Percentiles rank a stretch among this genome's conserved stretches.
phyloP scores from a whole-genome alignment of 2,329 filamentous ascomycete species.

The Epicoccum nigrum region DNA sequence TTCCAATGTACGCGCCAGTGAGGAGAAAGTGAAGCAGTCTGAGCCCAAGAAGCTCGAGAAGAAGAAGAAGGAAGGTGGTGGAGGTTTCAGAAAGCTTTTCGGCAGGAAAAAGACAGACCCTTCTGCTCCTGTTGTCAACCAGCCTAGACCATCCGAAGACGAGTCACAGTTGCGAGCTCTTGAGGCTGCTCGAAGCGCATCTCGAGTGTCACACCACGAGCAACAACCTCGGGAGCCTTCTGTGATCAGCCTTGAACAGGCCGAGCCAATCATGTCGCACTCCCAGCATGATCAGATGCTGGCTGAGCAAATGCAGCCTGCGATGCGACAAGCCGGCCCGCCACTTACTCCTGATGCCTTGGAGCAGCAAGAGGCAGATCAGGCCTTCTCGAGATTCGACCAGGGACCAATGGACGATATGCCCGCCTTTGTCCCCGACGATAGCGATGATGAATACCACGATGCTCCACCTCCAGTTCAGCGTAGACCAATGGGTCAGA shows the following conservation, averaged over 20 bases:
- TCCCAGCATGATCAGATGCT: conserved; percentile 32
- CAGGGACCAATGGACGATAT: conserved; percentile 88
- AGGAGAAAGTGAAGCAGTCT: conserved; percentile 25
- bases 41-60: conserved; percentile 47
- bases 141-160: conserved; percentile 24
- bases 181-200: conserved; percentile 32
- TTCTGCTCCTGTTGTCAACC: conserved; percentile 20
- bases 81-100: conserved; percentile 50
- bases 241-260: conserved; percentile 27
- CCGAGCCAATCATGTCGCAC: conserved; percentile 25
- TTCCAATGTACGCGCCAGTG: conserved; percentile 25
- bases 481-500: conserved; percentile 25
- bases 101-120: conserved; percentile 46
- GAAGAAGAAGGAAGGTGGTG: conserved; percentile 43
- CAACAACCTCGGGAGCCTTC: conserved; percentile 33
- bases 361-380: conserved; percentile 64
- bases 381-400: conserved; percentile 74
- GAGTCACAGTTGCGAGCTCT: conserved; percentile 26
- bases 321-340: conserved; percentile 49
- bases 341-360: conserved; percentile 63
- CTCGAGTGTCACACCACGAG: conserved; percentile 32
- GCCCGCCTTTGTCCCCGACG: conserved; percentile 75
- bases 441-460: conserved; percentile 38
- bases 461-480: conserved; percentile 29
- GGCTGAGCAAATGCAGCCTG: conserved; percentile 2